Evolutionary conservation across 2,329 filamentous ascomycete genomes (phyloP), one percentile per base, ranked within the genome.

Genomic region (Xylaria sp.): DNA sequence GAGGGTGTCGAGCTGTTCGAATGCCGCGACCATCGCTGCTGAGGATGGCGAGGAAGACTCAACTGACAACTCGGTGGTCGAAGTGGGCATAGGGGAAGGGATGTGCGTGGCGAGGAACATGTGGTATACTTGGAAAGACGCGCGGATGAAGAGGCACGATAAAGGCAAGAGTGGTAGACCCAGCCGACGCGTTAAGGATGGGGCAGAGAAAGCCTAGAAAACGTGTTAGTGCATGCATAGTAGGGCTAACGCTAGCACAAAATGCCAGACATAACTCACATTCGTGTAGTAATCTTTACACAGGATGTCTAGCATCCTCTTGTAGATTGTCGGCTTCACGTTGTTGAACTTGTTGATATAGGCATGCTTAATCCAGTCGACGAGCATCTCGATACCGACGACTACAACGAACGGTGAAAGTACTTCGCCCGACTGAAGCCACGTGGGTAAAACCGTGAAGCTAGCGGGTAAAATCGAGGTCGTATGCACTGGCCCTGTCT

Each of bases 311-410:
- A 98, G 87, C 77, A 96, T 97, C 28, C 94, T 89, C 61, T 89
- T 88, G 79, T 99, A 99, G 65, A 99, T 92, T 6, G 88, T 89
- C 3, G 96, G 96, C 72, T 96, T 95, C 73, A 94, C 94, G 75
- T 97, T 97, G 84, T 99, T 99, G 83, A 99, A 99, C 78, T 99
- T 99, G 78, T 91, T 94, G 78, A 99, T 97, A 78, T 98, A 99
- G 26, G 93, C 93, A 78, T 99, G 97, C 80, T 99, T 99, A 79
- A 97, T 88, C 88, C 93, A 94, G 80, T 99, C 96, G 1, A 99
- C 96, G 9, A 97, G 83, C 90, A 97, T 97, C 81, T 99, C 96
- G 71, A 94, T 97, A 1, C 94, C 95, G 6, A 99, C 88, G 0
- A 99, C 97, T 7, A 99, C 90, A 13, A 99, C 82, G 74, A 99